Evolutionary conservation across 2,329 filamentous ascomycete species (phyloP).

Genomic region (Hypoxylon rubiginosum): DNA sequence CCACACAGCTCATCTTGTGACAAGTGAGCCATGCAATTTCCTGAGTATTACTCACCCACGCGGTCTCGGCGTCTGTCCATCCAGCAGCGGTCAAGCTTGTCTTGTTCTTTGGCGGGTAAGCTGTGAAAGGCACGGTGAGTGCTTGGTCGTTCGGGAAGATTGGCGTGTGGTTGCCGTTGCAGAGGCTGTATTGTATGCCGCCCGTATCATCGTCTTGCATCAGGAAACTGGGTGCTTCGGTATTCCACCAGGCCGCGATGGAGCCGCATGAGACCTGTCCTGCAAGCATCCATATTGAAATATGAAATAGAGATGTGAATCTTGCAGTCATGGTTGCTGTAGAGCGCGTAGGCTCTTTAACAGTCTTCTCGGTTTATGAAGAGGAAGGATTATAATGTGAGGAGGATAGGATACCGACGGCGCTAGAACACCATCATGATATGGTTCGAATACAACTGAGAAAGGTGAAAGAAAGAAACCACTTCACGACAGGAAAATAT

Average conservation of each 20-base stretch:
- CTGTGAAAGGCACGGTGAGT: constrained; percentile 46
- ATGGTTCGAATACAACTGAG: neutral
- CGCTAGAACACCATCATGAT: constrained; percentile 19
- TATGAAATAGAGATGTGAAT: constrained; percentile 28
- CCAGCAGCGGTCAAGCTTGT: constrained; percentile 54
- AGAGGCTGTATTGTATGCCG: constrained; percentile 54
- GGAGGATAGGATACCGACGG: constrained; percentile 13
- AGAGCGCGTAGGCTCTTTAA: constrained; percentile 13
- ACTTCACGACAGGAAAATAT: neutral
- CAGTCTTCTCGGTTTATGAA: constrained; percentile 17
- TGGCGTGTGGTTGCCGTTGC: constrained; percentile 50
- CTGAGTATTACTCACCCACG: constrained; percentile 51
- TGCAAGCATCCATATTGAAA: constrained; percentile 44
- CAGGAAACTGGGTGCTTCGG: constrained; percentile 52
- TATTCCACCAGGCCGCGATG: constrained; percentile 55
- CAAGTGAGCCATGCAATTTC: constrained; percentile 13
- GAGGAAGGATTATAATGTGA: constrained; percentile 20
- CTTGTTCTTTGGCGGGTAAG: constrained; percentile 50
- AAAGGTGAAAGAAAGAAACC: constrained; percentile 1
- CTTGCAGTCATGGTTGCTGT: constrained; percentile 26
- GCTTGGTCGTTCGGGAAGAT: constrained; percentile 54
- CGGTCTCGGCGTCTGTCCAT: constrained; percentile 50
- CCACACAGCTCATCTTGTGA: constrained; percentile 13
- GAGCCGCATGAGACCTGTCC: constrained; percentile 43
- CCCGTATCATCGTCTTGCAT: constrained; percentile 55